These are phyloP conservation scores for Aspergillus tanneri DNA, from an alignment of 2,329 filamentous ascomycete genomes.

Conservation along the genomic window DNA sequence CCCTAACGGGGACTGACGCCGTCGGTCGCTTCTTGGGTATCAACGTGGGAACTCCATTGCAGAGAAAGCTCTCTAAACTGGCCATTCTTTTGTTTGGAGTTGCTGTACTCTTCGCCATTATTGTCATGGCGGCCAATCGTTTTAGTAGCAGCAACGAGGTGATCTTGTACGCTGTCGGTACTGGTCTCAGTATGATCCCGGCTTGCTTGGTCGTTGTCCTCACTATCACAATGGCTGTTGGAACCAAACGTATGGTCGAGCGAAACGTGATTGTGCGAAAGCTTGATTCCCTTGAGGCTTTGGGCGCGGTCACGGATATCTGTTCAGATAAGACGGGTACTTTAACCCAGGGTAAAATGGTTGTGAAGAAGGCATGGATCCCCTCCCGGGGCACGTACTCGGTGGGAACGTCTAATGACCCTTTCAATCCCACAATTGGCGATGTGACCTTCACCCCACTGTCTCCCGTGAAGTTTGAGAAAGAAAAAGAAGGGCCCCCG, in stretches of 20 bases:
- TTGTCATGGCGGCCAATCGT: slow-evolving; percentile 63
- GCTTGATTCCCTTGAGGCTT: slow-evolving; percentile 55
- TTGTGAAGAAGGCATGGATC: slow-evolving; percentile 58
- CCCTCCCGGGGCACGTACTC: slow-evolving; percentile 57
- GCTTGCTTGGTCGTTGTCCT: slow-evolving; percentile 61
- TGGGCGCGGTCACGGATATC: slow-evolving; percentile 59
- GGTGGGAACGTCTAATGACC: slow-evolving; percentile 53
- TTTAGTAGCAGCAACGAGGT: slow-evolving; percentile 54
- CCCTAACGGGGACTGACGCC: slow-evolving; percentile 53
- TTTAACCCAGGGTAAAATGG: slow-evolving; percentile 61
- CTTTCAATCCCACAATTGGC: slow-evolving; percentile 56
- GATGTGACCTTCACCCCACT: slow-evolving; percentile 39
- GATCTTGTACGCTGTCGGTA: slow-evolving; percentile 61
- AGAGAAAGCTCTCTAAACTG: slow-evolving; percentile 64
- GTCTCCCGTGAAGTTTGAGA: slow-evolving; percentile 27
- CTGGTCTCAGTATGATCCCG: slow-evolving; percentile 58
- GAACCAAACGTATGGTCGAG: slow-evolving; percentile 55
- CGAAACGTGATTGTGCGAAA: slow-evolving; percentile 56
- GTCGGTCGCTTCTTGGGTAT: slow-evolving; percentile 63
- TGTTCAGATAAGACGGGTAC: slow-evolving; percentile 59
- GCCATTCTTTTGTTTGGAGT: slow-evolving; percentile 63
- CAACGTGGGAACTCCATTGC: slow-evolving; percentile 64
- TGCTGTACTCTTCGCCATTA: slow-evolving; percentile 65
- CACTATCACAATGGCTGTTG: slow-evolving; percentile 64
- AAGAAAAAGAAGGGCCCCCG: slow-evolving; percentile 22